Evolutionary conservation across 2,329 filamentous ascomycete species (phyloP).

Genomic region (Fonsecaea pedrosoi): DNA sequence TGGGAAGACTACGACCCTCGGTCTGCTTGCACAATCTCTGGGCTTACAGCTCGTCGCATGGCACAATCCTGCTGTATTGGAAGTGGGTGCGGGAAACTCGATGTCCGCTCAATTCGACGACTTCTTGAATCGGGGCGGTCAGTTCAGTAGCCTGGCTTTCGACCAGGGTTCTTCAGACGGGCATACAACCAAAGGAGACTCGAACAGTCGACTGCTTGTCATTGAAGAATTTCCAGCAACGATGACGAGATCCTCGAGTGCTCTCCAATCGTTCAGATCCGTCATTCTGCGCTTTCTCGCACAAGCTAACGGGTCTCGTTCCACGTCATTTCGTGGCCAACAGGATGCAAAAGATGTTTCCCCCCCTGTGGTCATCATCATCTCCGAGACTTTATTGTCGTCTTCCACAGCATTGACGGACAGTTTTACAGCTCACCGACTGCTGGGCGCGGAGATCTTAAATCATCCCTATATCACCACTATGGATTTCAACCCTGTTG

Average conservation of each 20-base stretch:
- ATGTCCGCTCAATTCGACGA: constrained; percentile 86
- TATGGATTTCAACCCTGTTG: constrained; percentile 93
- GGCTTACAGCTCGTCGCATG: constrained; percentile 82
- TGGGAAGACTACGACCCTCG: constrained; percentile 88
- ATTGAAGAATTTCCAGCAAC: constrained; percentile 85
- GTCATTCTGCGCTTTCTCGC: constrained; percentile 78
- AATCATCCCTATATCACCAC: constrained; percentile 78
- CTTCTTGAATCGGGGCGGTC: constrained; percentile 81
- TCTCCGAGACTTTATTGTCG: constrained; percentile 88
- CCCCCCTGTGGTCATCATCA: constrained; percentile 82
- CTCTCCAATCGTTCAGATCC: constrained; percentile 73
- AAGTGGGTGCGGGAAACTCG: constrained; percentile 67
- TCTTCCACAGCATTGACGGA: constrained; percentile 85
- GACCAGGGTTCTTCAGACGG: constrained; percentile 24
- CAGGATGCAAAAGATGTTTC: constrained; percentile 52
- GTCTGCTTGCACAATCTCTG: constrained; percentile 78
- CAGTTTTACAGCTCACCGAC: constrained; percentile 88
- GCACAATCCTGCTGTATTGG: constrained; percentile 77
- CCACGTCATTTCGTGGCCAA: constrained; percentile 47
- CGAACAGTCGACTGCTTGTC: constrained; percentile 66
- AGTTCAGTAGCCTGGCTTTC: constrained; percentile 74
- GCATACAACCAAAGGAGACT: constrained; percentile 14
- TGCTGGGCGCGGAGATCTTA: constrained; percentile 85
- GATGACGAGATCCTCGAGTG: constrained; percentile 69
- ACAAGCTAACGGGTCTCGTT: constrained; percentile 65